Evolutionary conservation across 176 grass and related monocot species (phyloP).

Genomic region (maize (Zea mays)): Zm-B73-REFERENCE-NAM-5.0 NC_050098.1:215799001-215799500

Average conservation of each 20-base stretch:
- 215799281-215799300: neutral
- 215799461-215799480: conserved; percentile 26
- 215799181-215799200: neutral
- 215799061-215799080: too few species aligned
- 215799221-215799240: neutral
- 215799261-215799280: conserved; percentile 8
- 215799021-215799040: too few species aligned
- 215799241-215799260: neutral
- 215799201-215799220: neutral
- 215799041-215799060: too few species aligned
- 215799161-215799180: neutral
- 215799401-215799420: conserved; percentile 31
- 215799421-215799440: conserved; percentile 25
- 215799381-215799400: conserved; percentile 21
- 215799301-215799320: conserved; percentile 25
- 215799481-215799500: neutral
- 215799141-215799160: neutral
- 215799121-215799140: too few species aligned
- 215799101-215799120: too few species aligned
- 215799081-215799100: too few species aligned
- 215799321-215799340: conserved; percentile 46
- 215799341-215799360: conserved; percentile 45
- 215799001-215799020: too few species aligned
- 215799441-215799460: conserved; percentile 24
- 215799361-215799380: conserved; percentile 35